These are phyloP conservation scores for Aspergillus proliferans DNA, from an alignment of 2,329 filamentous ascomycete species.

Conservation along the genomic window DNA sequence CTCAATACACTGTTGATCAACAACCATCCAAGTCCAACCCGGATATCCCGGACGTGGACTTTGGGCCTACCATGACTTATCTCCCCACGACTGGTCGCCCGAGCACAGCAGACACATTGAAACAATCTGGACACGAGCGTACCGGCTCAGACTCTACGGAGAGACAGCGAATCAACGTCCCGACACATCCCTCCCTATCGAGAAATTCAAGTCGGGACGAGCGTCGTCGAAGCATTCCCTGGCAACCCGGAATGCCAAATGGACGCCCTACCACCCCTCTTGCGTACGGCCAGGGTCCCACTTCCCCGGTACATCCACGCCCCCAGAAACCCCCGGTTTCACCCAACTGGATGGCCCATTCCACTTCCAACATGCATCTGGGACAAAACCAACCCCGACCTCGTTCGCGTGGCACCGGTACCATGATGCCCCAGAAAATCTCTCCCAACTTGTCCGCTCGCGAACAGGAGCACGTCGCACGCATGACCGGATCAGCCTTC, in stretches of 20 bases:
- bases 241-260: conserved; percentile 64
- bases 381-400: conserved; percentile 22
- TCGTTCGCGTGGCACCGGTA: conserved; percentile 54
- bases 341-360: conserved; percentile 33
- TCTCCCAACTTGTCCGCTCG: conserved; percentile 66
- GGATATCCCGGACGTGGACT: conserved; percentile 70
- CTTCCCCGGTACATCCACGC: conserved; percentile 45
- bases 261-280: conserved; percentile 45
- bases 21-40: conserved; percentile 32
- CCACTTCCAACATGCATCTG: conserved; percentile 30
- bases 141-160: conserved; percentile 29
- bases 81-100: conserved; percentile 50
- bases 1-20: conserved; percentile 36
- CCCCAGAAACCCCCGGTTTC: conserved; percentile 25
- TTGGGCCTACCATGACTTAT: conserved; percentile 76
- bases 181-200: conserved; percentile 25
- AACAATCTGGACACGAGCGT: conserved; percentile 25
- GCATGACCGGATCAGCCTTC: conserved; percentile 70
- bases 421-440: conserved; percentile 48
- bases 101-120: conserved; percentile 50
- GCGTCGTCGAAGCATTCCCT: conserved; percentile 61
- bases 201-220: conserved; percentile 44
- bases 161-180: conserved; percentile 18
- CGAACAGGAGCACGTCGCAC: conserved; percentile 83
- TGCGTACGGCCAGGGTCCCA: neutral